Evolutionary conservation across 2,329 filamentous ascomycete genomes (phyloP).

Genomic region (Fusarium sublunatum): DNA sequence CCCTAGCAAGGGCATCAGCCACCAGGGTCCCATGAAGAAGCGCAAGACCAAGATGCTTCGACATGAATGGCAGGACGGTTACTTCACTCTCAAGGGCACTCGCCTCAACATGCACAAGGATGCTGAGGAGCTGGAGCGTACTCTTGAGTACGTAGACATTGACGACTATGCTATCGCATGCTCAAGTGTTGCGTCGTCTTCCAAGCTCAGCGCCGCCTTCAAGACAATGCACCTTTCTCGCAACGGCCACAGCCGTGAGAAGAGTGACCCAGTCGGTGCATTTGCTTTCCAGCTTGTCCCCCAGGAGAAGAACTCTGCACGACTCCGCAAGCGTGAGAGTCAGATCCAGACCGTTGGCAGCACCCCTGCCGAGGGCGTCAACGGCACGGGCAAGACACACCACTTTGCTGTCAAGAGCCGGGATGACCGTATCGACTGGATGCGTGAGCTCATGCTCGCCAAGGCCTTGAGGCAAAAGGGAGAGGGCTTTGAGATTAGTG

Average conservation of each 20-base stretch:
- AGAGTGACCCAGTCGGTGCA: constrained; percentile 70
- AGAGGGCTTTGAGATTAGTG: constrained; percentile 83
- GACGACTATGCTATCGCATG: constrained; percentile 91
- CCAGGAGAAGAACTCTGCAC: constrained; percentile 66
- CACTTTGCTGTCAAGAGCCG: constrained; percentile 91
- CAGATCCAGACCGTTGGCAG: constrained; percentile 51
- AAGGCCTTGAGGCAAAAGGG: constrained; percentile 88
- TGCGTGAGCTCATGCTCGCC: constrained; percentile 91
- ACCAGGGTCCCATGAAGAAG: constrained; percentile 93
- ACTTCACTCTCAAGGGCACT: constrained; percentile 85
- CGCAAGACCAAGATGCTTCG: constrained; percentile 88
- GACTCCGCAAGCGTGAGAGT: constrained; percentile 66
- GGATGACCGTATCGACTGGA: constrained; percentile 97
- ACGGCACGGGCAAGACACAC: constrained; percentile 82
- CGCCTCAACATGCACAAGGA: constrained; percentile 81
- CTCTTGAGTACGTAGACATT: constrained; percentile 84
- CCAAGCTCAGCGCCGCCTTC: constrained; percentile 88
- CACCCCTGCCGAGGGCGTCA: constrained; percentile 59
- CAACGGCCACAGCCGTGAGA: constrained; percentile 59
- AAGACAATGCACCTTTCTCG: constrained; percentile 78
- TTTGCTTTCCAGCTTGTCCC: constrained; percentile 90
- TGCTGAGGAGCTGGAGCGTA: constrained; percentile 60
- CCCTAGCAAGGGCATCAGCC: constrained; percentile 67
- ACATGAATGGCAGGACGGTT: constrained; percentile 93
- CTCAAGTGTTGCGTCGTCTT: constrained; percentile 77